These are phyloP conservation scores for Boletus bicolor DNA, from an alignment of 768 basidiomycete genomes.

Conservation along the genomic window DNA sequence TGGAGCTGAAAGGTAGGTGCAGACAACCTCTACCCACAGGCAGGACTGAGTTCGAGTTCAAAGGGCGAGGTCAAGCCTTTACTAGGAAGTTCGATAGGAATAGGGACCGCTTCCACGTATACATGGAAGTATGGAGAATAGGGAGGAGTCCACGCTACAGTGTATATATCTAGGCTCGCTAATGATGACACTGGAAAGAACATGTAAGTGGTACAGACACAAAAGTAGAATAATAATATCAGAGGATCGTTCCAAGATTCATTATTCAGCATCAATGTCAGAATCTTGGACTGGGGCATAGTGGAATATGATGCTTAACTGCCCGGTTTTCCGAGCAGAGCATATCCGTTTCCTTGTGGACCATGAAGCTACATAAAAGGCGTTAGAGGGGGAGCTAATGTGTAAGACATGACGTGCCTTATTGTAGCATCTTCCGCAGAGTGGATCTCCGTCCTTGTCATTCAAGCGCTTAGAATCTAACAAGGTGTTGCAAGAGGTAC, in stretches of 20 bases:
- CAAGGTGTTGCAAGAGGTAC: constrained; percentile 61
- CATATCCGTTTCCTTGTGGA: constrained; percentile 72
- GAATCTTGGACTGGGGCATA: constrained; percentile 1
- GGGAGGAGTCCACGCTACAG: constrained; percentile 6
- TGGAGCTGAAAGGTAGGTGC: not conserved
- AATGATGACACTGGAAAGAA: constrained; percentile 10
- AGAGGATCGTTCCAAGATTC: constrained; percentile 6
- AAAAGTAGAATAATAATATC: constrained; percentile 20
- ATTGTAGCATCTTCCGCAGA: constrained; percentile 70
- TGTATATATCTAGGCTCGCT: constrained; percentile 10
- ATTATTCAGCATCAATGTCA: constrained; percentile 5
- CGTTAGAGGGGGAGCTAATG: not conserved
- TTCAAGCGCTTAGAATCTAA: constrained; percentile 72
- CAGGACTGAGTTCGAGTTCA: not conserved
- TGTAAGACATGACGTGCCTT: constrained; percentile 41
- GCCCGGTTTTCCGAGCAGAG: constrained; percentile 55
- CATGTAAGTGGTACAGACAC: constrained; percentile 22
- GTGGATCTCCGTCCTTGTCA: constrained; percentile 71
- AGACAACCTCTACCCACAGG: not conserved
- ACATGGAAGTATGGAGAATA: constrained; percentile 3
- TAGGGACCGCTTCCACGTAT: not conserved
- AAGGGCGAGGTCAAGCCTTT: not conserved
- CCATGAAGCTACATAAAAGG: constrained; percentile 55
- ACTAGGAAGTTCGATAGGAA: not conserved
- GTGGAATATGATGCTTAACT: constrained; percentile 25